Evolutionary conservation across 106 monocot genomes (phyloP).

Genomic region (Cymbidium sinense): DNA sequence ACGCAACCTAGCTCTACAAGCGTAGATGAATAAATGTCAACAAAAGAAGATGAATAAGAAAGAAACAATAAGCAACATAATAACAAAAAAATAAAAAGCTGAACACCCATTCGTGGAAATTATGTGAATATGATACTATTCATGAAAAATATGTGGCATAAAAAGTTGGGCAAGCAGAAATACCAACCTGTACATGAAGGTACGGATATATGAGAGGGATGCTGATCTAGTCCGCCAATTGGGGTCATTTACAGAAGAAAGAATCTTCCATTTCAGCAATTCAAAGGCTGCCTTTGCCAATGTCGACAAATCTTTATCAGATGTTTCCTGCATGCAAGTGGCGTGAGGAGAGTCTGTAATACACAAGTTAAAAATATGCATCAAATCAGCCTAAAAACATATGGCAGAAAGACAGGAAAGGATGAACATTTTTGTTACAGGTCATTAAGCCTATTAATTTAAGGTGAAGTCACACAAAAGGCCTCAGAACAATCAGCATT

Average conservation of each 20-base stretch:
- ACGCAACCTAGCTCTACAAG: not conserved
- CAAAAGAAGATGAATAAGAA: not conserved
- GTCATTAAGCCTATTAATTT: not conserved
- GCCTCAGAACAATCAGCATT: not conserved
- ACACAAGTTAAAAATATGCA: not conserved
- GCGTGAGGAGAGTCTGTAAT: not conserved
- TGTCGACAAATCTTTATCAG: conserved; percentile 84
- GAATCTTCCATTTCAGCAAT: conserved; percentile 80
- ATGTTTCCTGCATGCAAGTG: conserved; percentile 70
- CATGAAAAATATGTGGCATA: not conserved
- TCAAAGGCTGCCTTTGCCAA: conserved; percentile 89
- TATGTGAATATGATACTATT: not conserved
- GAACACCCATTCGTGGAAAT: not conserved
- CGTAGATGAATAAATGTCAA: not conserved
- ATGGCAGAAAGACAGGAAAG: not conserved
- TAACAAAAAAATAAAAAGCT: not conserved
- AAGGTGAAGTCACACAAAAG: not conserved
- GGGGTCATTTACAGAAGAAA: conserved; percentile 60
- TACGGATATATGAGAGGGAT: conserved; percentile 59
- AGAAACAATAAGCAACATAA: not conserved
- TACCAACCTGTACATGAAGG: conserved; percentile 91
- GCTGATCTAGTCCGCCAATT: conserved; percentile 92
- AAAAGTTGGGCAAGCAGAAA: conserved; percentile 5
- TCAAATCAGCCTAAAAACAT: not conserved
- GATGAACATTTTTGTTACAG: not conserved